Evolutionary conservation across 352 stramenopile genomes (phyloP).

Genomic region (Globisporangium barbulae): DNA sequence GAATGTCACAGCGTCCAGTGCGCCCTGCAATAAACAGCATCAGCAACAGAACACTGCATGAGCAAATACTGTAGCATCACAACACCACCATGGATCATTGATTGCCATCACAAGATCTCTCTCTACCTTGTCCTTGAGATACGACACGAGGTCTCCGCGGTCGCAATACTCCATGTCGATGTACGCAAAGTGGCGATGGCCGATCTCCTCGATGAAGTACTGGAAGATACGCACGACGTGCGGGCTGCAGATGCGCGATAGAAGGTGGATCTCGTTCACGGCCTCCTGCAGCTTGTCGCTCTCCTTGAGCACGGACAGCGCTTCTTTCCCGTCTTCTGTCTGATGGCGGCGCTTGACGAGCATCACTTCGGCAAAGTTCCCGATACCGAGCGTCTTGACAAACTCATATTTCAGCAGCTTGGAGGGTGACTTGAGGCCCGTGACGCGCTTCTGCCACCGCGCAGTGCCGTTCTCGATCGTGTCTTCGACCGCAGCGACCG

Average conservation of each 20-base stretch:
- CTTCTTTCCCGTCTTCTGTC: slow-evolving; percentile 3
- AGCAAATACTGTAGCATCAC: background rate
- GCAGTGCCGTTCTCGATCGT: slow-evolving; percentile 29
- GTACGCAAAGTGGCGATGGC: slow-evolving; percentile 72
- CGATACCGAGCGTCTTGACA: slow-evolving; percentile 55
- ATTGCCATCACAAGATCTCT: background rate
- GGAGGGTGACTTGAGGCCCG: slow-evolving; percentile 40
- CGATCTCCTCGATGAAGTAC: slow-evolving; percentile 81
- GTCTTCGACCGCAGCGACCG: slow-evolving; percentile 15
- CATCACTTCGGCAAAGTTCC: slow-evolving; percentile 79
- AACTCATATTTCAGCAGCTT: slow-evolving; percentile 66
- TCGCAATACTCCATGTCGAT: slow-evolving; percentile 85
- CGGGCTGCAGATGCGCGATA: slow-evolving; percentile 52
- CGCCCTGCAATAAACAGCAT: slow-evolving; percentile 21
- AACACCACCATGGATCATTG: background rate
- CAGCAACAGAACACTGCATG: background rate
- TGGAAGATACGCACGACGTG: slow-evolving; percentile 70
- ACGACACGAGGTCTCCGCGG: slow-evolving; percentile 41
- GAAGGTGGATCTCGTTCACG: slow-evolving; percentile 71
- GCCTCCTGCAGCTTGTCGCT: slow-evolving; percentile 77
- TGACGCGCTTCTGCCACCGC: slow-evolving; percentile 57
- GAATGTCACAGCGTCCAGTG: slow-evolving; percentile 43
- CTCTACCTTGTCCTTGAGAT: slow-evolving; percentile 33
- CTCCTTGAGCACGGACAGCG: slow-evolving; percentile 70
- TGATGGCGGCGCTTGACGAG: slow-evolving; percentile 45